Base-by-base conservation (phyloP, 371 early-diverging fungal species). In the Rhizomucor pusillus region DNA sequence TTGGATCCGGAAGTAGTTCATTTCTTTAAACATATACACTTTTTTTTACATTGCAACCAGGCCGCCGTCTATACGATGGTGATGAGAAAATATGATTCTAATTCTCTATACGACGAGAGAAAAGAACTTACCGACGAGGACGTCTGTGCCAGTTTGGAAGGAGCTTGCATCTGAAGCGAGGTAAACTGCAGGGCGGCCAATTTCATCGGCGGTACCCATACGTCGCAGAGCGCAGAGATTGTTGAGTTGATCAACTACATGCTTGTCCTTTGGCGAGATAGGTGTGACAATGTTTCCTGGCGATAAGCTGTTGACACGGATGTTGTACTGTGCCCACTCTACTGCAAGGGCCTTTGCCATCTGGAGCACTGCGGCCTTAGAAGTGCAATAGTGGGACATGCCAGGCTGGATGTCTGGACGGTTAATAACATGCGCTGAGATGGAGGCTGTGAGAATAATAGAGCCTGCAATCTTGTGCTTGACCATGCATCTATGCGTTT, bases 1-100 rank as follows among this genome's bases (percentile, higher is more conserved):
- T 85, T 59, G 69, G 80, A 19, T 63, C 67, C 43, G 73, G 81
- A 36, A 74, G 66, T 33, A 56, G 64, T 41, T 63, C 73, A 20
- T 78, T 72, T 52, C 60, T 79, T 60, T 77, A 73, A 60, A 56
- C 23, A 51, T 3, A 10, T 19, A 33, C 20, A 13, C 16, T 24
- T 18, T 36, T 47, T n/a, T 47, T 51, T 50, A 50, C 50, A 29
- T 34, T 39, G 50, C 55, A 37, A 41, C 43, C 5, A 55, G 48
- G n/a, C 55, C 55, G 24, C 55, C 55, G 29, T 55, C 55, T 55
- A 54, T 13, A 23, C 22, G 25, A 46, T 13, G 20, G 43, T 20
- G 43, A n/a, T 29, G 29, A 29, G 29, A 20, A 50, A 34, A 16
- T n/a, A 37, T 18, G 36, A 16, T n/a, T 48, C 16, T 3, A n/a